Evolutionary conservation across 2,329 filamentous ascomycete species (phyloP), one percentile per base, ranked within the genome.

Genomic region (Xylaria arbuscula): DNA sequence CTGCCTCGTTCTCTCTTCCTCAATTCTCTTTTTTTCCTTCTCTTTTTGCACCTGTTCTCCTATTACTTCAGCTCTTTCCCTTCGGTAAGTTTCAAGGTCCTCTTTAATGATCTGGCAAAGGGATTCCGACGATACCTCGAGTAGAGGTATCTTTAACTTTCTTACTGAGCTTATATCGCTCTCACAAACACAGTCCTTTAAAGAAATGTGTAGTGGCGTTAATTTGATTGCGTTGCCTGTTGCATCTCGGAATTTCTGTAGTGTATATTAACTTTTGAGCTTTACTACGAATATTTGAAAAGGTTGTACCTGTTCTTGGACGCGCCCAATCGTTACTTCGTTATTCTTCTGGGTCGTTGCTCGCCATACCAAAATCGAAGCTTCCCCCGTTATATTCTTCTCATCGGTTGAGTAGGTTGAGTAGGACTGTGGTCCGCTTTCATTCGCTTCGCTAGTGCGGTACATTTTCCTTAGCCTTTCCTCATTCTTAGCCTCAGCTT

Each of bases 281-380:
- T 19, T 17, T 22, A 34, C 8, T 6, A n/a, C n/a, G n/a, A 51
- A 64, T 7, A 42, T 34, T 7, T 34, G 42, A 10, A 17, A 22
- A 36, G 8, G 10, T 10, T 24, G 4, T 56, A 64, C 62, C 62
- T 42, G 9, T 58, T 64, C 45, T 42, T 51, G 19, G 2, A 51
- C 42, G 6, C 34, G 13, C 11, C 32, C 22, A 17, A 64, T 42
- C 5, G 19, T 9, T 15, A 58, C 10, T 34, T 1, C 42, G 17
- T 57, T 57, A 34, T 64, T 42, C 34, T n/a, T 22, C 17, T 22
- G 8, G 15, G 34, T 15, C 19, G 6, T 51, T 34, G 32, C 62
- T 42, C 45, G 53, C 62, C 53, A 64, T 10, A 58, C 45, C 45
- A 57, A 57, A 51, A 64, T 64, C 17, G 62, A 64, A 51, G 42